These are phyloP conservation scores for Echinochloa phyllopogon DNA, from an alignment of 176 grass and related monocot genomes.

Conservation along the genomic window DNA sequence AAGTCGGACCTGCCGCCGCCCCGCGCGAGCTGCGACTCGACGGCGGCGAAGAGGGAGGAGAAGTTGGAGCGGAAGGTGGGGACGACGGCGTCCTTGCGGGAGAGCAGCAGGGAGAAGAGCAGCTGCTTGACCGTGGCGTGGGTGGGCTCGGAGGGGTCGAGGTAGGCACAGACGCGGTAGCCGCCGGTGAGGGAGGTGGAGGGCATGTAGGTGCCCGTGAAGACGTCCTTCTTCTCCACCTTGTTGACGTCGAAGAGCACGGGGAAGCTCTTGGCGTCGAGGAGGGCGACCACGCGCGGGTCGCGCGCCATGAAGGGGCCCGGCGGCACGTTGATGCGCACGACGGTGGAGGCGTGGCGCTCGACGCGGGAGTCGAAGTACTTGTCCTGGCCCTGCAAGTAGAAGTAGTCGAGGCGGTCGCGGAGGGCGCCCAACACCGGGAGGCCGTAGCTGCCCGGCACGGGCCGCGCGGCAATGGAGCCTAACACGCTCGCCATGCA, in stretches of 20 bases:
- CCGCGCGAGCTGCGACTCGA: slow-evolving; percentile 49
- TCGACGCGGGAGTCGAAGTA: slow-evolving; percentile 64
- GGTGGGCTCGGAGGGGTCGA: slow-evolving; percentile 68
- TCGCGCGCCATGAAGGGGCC: slow-evolving; percentile 63
- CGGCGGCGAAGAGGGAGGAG: slow-evolving; percentile 49
- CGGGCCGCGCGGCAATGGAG: not conserved
- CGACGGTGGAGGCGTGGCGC: slow-evolving; percentile 63
- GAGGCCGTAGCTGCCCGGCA: slow-evolving; percentile 62
- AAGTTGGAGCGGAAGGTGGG: slow-evolving; percentile 62
- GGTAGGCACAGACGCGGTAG: slow-evolving; percentile 72
- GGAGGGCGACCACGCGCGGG: slow-evolving; percentile 63
- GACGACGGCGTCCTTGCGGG: slow-evolving; percentile 59
- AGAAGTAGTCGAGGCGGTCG: slow-evolving; percentile 80
- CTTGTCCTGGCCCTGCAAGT: slow-evolving; percentile 66
- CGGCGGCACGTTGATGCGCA: slow-evolving; percentile 65
- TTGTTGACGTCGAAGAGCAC: slow-evolving; percentile 69
- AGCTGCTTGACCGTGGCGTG: slow-evolving; percentile 66
- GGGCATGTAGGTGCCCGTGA: slow-evolving; percentile 74
- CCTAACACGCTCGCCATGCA: not conserved
- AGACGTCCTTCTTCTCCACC: slow-evolving; percentile 73
- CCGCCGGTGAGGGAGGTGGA: slow-evolving; percentile 68
- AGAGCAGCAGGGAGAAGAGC: slow-evolving; percentile 58
- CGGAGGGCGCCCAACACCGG: slow-evolving; percentile 53
- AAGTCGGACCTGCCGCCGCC: slow-evolving; percentile 48
- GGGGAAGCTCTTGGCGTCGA: slow-evolving; percentile 75